Conservation (phyloP, 768 basidiomycete species). For the Hortiboletus flavorubellus region DNA sequence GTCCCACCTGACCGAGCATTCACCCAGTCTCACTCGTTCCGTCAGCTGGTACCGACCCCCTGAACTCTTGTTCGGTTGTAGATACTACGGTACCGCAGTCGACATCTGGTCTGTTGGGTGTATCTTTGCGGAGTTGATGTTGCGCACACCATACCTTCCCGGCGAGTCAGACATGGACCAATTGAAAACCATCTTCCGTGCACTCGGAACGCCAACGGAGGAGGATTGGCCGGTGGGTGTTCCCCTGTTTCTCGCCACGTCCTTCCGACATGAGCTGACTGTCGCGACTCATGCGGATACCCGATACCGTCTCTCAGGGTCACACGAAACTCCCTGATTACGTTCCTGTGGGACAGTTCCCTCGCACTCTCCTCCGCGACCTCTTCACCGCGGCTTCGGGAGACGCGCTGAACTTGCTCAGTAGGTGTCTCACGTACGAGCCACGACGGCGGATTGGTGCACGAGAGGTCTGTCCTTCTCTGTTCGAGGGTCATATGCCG, state of each 20-base stretch:
- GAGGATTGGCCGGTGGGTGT: conserved; percentile 90
- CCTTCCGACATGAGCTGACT: background rate
- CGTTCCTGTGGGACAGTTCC: conserved; percentile 80
- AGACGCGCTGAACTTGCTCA: conserved; percentile 80
- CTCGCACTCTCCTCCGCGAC: conserved; percentile 75
- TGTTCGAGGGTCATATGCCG: background rate
- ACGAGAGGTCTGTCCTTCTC: conserved; percentile 54
- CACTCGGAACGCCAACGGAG: conserved; percentile 93
- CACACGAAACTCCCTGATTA: conserved; percentile 91
- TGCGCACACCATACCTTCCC: conserved; percentile 91
- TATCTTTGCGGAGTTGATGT: conserved; percentile 96
- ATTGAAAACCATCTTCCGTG: conserved; percentile 89
- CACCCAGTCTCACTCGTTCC: background rate
- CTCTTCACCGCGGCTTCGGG: conserved; percentile 89
- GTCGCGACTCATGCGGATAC: background rate
- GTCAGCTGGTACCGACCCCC: conserved; percentile 99
- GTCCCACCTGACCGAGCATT: background rate
- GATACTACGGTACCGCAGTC: conserved; percentile 88
- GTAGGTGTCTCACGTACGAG: conserved; percentile 78
- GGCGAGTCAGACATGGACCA: conserved; percentile 98
- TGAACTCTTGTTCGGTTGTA: conserved; percentile 86
- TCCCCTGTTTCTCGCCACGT: background rate
- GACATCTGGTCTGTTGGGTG: conserved; percentile 98
- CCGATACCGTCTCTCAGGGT: conserved; percentile 48
- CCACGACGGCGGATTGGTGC: conserved; percentile 80